phyloP scores from a whole-genome alignment of 306 rosid genomes.

The Cicer bijugum region DNA sequence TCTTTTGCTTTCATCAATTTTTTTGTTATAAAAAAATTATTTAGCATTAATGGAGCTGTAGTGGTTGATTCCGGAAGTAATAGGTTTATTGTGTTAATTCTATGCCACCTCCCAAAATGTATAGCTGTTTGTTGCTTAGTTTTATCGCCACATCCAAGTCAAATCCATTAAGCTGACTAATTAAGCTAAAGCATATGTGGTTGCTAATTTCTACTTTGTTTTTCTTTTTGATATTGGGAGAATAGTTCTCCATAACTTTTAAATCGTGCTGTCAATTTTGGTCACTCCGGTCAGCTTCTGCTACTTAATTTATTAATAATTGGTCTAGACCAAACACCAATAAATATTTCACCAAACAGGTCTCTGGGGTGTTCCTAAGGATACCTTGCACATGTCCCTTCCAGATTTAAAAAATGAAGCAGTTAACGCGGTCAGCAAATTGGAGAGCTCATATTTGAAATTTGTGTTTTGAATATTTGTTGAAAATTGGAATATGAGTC shows the following conservation, averaged over 20 bases:
- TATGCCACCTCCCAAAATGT: not conserved
- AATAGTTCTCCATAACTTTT: not conserved
- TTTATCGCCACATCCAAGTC: not conserved
- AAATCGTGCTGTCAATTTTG: not conserved
- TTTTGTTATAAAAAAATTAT: not conserved
- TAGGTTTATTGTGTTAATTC: conserved; percentile 17
- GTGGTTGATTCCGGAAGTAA: not conserved
- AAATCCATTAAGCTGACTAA: not conserved
- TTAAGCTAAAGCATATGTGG: not conserved
- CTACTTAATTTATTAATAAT: not conserved
- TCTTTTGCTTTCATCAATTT: not conserved
- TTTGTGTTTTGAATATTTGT: not conserved
- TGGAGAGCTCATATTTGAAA: not conserved
- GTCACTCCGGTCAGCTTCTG: not conserved
- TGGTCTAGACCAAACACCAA: not conserved
- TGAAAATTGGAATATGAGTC: not conserved
- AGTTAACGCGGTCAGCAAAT: not conserved
- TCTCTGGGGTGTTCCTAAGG: not conserved
- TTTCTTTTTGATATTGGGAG: not conserved
- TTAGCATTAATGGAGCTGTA: not conserved
- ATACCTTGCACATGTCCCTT: no score
- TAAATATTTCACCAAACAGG: not conserved
- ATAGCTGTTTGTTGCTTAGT: not conserved
- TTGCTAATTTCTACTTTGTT: not conserved
- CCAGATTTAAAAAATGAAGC: not conserved